Conservation (phyloP, 805 yeast genomes). For the Yarrowia yakushimensis region DNA sequence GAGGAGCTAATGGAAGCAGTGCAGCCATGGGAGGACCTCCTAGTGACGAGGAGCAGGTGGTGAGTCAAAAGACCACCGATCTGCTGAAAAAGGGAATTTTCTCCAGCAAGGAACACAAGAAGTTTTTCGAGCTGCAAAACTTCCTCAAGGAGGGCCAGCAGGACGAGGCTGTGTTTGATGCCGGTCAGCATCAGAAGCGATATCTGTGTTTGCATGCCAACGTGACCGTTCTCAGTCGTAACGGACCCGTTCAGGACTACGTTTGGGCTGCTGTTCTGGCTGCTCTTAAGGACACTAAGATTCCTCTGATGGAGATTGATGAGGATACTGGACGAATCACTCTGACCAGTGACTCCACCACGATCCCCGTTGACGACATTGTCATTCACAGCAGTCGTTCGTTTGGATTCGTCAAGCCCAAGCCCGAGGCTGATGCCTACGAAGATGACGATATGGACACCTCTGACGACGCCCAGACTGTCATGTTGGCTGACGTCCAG, state of each 20-base stretch:
- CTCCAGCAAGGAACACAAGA: constrained; percentile 43
- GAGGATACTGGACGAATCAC: constrained; percentile 40
- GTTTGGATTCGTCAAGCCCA: constrained; percentile 18
- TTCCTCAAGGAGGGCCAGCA: constrained; percentile 33
- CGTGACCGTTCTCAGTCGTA: constrained; percentile 70
- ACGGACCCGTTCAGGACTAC: constrained; percentile 77
- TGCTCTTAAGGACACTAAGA: constrained; percentile 55
- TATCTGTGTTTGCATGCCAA: constrained; percentile 65
- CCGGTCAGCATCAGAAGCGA: constrained; percentile 27
- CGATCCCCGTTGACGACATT: constrained; percentile 1
- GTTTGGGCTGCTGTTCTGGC: constrained; percentile 65
- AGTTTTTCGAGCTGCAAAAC: constrained; percentile 33
- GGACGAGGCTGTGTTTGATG: constrained; percentile 38
- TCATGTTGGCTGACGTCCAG: constrained; percentile 19
- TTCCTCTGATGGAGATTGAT: constrained; percentile 69
- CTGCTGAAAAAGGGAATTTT: constrained; percentile 55
- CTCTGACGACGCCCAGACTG: background rate
- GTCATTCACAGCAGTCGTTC: constrained; percentile 7
- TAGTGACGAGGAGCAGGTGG: constrained; percentile 33
- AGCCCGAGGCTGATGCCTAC: constrained; percentile 9
- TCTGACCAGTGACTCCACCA: background rate
- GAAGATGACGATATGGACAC: constrained; percentile 17
- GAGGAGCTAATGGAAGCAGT: constrained; percentile 39
- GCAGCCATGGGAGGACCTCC: constrained; percentile 29
- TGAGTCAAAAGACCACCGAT: constrained; percentile 56